Conservation (phyloP, 768 basidiomycete genomes). For the Lentinus brumalis region DNA sequence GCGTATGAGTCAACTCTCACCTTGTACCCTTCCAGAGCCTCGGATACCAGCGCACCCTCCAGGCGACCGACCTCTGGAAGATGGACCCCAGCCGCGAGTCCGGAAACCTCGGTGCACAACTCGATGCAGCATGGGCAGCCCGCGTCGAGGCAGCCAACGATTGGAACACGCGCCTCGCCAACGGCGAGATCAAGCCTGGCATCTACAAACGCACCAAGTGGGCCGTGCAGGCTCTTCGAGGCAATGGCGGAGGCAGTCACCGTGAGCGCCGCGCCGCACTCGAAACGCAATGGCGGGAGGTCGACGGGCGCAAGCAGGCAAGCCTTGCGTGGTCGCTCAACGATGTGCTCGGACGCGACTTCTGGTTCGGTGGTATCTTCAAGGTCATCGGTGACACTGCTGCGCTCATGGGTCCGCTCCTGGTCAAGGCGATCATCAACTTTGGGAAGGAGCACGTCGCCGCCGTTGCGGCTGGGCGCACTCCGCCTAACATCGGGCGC, state of each 20-base stretch:
- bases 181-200: conserved; percentile 46
- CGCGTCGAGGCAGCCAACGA: conserved; percentile 50
- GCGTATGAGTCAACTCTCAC: neutral
- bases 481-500: conserved; percentile 45
- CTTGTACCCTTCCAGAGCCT: conserved; percentile 40
- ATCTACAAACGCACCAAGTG: conserved; percentile 42
- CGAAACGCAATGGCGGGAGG: conserved; percentile 48
- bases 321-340: conserved; percentile 64
- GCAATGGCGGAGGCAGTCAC: conserved; percentile 19
- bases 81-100: conserved; percentile 54
- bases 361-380: conserved; percentile 65
- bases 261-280: conserved; percentile 30
- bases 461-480: conserved; percentile 37
- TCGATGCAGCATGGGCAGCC: conserved; percentile 57
- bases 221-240: conserved; percentile 34
- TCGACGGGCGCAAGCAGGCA: conserved; percentile 46
- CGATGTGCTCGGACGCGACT: conserved; percentile 55
- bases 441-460: conserved; percentile 53
- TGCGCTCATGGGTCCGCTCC: conserved; percentile 62
- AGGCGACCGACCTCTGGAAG: conserved; percentile 76
- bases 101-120: conserved; percentile 48
- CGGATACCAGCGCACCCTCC: conserved; percentile 73
- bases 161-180: conserved; percentile 56
- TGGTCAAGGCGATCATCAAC: conserved; percentile 64
- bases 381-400: conserved; percentile 66